Conservation (phyloP, 106 monocot species). For the Gastrodia elata region DNA sequence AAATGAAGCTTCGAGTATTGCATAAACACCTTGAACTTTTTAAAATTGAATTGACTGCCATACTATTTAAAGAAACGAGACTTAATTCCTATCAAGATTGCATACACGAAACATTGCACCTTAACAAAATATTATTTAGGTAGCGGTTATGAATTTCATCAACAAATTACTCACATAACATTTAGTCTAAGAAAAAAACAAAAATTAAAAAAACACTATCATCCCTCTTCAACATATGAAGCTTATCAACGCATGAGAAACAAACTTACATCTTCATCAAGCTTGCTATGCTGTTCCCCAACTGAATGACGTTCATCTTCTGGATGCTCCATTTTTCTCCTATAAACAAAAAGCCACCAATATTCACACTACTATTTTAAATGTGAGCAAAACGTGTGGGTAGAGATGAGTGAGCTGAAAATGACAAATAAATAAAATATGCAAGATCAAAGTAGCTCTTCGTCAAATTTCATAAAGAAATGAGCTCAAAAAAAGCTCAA, state of each 20-base stretch:
- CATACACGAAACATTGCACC: not conserved
- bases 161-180: not conserved
- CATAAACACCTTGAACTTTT: not conserved
- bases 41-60: not conserved
- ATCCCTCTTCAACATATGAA: not conserved
- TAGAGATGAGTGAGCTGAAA: no score
- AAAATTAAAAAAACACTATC: not conserved
- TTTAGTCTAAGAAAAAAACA: not conserved
- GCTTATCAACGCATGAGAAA: not conserved
- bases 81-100: not conserved
- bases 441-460: no score
- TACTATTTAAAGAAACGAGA: not conserved
- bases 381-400: no score
- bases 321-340: constrained; percentile 30
- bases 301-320: constrained; percentile 32
- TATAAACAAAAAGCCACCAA: not conserved
- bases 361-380: not conserved
- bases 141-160: not conserved
- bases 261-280: constrained; percentile 39
- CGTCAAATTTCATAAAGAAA: no score
- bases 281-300: constrained; percentile 34
- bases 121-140: not conserved
- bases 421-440: no score
- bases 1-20: not conserved
- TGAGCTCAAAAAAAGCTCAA: no score